These are phyloP conservation scores for Ustilago lituana DNA, from an alignment of 1,284 basidiomycete species.

Conservation along the genomic window DNA sequence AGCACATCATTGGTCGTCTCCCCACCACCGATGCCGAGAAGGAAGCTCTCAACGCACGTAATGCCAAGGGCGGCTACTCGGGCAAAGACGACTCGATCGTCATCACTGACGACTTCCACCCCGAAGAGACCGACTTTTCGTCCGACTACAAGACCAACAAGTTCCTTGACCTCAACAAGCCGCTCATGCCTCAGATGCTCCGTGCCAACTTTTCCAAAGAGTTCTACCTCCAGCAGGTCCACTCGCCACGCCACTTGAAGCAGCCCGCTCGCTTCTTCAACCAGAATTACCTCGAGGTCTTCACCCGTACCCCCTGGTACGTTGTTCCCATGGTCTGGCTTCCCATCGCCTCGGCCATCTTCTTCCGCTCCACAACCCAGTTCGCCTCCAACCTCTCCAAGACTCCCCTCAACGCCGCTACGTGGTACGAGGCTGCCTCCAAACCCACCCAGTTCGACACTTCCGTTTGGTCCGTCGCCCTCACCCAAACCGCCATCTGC, in stretches of 20 bases:
- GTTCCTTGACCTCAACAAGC: constrained; percentile 90
- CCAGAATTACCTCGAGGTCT: constrained; percentile 81
- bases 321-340: constrained; percentile 92
- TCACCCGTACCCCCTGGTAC: constrained; percentile 92
- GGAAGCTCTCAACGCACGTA: constrained; percentile 21
- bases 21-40: constrained; percentile 46
- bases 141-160: constrained; percentile 77
- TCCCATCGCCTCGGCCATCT: constrained; percentile 84
- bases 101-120: constrained; percentile 71
- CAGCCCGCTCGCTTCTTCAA: constrained; percentile 89
- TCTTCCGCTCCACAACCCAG: constrained; percentile 81
- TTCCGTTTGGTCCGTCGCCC: constrained; percentile 31
- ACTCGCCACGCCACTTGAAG: constrained; percentile 87
- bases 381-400: constrained; percentile 70
- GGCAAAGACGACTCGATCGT: constrained; percentile 71
- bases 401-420: constrained; percentile 29
- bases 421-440: constrained; percentile 70
- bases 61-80: constrained; percentile 46
- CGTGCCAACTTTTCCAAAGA: constrained; percentile 86
- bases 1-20: constrained; percentile 70
- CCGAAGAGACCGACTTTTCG: constrained; percentile 56
- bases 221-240: constrained; percentile 95
- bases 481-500: constrained; percentile 70
- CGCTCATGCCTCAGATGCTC: constrained; percentile 86
- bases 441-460: constrained; percentile 66